Conservation (phyloP, 1,284 basidiomycete genomes). For the Thecaphora frezii region DNA sequence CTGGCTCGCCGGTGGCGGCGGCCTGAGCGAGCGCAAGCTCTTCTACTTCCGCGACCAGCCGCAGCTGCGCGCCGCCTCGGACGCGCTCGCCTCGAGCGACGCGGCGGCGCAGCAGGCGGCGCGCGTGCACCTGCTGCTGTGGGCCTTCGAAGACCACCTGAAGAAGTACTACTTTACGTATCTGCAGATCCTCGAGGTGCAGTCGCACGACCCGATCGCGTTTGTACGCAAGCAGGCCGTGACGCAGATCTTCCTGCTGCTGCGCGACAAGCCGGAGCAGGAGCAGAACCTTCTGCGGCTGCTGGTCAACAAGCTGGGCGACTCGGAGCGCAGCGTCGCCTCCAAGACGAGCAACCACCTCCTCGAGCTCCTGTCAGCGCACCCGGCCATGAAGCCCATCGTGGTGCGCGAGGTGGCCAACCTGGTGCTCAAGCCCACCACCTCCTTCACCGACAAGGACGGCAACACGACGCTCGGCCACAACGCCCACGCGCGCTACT, state of each 20-base stretch:
- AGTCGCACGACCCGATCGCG: slow-evolving; percentile 82
- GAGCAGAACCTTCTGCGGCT: slow-evolving; percentile 91
- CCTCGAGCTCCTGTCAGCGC: slow-evolving; percentile 82
- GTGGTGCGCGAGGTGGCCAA: slow-evolving; percentile 83
- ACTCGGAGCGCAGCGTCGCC: slow-evolving; percentile 83
- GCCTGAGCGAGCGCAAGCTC: slow-evolving; percentile 71
- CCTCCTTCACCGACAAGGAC: slow-evolving; percentile 29
- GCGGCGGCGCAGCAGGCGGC: slow-evolving; percentile 29
- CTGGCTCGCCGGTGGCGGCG: slow-evolving; percentile 78
- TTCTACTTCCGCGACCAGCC: slow-evolving; percentile 90
- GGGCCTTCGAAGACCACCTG: slow-evolving; percentile 94
- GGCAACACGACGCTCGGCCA: slow-evolving; percentile 18
- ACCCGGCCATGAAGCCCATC: slow-evolving; percentile 91
- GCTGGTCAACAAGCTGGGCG: slow-evolving; percentile 82
- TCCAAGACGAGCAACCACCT: slow-evolving; percentile 87
- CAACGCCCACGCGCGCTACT: slow-evolving; percentile 76
- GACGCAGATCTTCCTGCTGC: slow-evolving; percentile 69
- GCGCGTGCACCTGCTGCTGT: slow-evolving; percentile 71
- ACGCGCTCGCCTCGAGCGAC: slow-evolving; percentile 18
- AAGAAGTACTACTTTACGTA: slow-evolving; percentile 96
- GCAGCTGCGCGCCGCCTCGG: slow-evolving; percentile 66
- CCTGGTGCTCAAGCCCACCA: slow-evolving; percentile 69
- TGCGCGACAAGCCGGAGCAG: slow-evolving; percentile 90
- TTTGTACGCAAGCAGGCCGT: slow-evolving; percentile 85
- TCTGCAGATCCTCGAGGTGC: slow-evolving; percentile 83